Evolutionary conservation across 1,284 basidiomycete genomes (phyloP).

Genomic region (Pholiota adiposa): DNA sequence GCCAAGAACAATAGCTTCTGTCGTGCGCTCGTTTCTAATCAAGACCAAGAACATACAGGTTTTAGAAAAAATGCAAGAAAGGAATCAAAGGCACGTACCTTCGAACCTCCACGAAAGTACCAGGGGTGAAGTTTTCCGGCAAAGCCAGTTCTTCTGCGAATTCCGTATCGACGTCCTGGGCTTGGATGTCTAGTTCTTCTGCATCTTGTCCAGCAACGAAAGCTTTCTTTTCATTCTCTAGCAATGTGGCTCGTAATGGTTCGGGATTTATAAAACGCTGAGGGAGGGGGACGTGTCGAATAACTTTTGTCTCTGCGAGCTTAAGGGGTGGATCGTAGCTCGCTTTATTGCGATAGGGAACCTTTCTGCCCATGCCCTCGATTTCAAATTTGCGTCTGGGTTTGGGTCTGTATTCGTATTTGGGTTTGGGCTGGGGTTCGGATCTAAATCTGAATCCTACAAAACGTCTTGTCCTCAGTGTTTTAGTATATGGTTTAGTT

Average conservation of each 20-base stretch:
- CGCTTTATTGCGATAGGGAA: neutral
- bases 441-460: no score
- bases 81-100: conserved; percentile 42
- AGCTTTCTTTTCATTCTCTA: neutral
- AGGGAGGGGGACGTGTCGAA: neutral
- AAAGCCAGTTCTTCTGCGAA: conserved; percentile 17
- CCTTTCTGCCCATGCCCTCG: no score
- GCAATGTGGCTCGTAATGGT: neutral
- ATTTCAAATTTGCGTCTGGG: no score
- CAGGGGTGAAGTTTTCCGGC: conserved; percentile 33
- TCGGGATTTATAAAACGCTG: neutral
- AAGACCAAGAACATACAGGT: neutral
- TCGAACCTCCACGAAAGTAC: conserved; percentile 65
- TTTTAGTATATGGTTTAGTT: no score
- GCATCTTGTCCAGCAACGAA: neutral
- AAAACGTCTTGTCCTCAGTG: no score
- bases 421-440: no score
- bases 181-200: neutral
- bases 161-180: conserved; percentile 14
- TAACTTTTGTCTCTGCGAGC: neutral
- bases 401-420: no score
- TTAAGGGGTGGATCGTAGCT: neutral
- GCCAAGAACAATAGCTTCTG: conserved; percentile 54
- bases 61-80: neutral
- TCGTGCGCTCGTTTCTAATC: conserved; percentile 45